phyloP scores from a whole-genome alignment of 164 flowering plant species.

The Annona squamosa region DNA sequence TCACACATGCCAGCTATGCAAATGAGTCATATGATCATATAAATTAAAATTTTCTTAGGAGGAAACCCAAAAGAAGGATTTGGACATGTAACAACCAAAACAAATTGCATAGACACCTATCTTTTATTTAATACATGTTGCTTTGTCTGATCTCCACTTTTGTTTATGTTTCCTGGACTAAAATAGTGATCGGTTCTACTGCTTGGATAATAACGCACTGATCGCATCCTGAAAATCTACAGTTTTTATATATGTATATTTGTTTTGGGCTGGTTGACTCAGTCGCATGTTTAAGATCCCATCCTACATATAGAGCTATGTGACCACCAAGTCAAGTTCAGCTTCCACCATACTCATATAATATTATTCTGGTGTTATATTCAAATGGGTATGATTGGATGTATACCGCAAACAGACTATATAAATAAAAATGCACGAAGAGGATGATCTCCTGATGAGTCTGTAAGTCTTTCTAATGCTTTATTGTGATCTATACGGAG shows the following conservation, averaged over 20 bases:
- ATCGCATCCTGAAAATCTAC: neutral
- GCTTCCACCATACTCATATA: neutral
- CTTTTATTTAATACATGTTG: neutral
- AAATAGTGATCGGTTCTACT: neutral
- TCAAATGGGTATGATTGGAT: neutral
- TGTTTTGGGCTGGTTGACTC: slow-evolving; percentile 3
- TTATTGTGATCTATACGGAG: too few relatives aligned
- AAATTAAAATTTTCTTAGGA: neutral
- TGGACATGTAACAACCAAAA: neutral
- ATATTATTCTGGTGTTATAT: neutral
- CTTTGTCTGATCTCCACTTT: neutral
- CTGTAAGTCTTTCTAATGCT: too few relatives aligned
- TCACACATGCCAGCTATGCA: neutral
- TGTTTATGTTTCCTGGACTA: neutral
- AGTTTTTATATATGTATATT: neutral
- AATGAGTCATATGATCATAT: too few relatives aligned
- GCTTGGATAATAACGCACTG: neutral
- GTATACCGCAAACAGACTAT: too few relatives aligned
- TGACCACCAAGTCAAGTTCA: neutral
- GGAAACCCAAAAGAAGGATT: neutral
- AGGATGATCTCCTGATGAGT: too few relatives aligned
- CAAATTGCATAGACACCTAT: neutral
- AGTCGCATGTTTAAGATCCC: neutral
- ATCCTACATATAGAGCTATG: neutral
- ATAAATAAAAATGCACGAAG: too few relatives aligned